Percentiles rank a stretch among this genome's conserved stretches.
phyloP scores from a whole-genome alignment of 352 stramenopile genomes.

The Phytophthora agathidicida region DNA sequence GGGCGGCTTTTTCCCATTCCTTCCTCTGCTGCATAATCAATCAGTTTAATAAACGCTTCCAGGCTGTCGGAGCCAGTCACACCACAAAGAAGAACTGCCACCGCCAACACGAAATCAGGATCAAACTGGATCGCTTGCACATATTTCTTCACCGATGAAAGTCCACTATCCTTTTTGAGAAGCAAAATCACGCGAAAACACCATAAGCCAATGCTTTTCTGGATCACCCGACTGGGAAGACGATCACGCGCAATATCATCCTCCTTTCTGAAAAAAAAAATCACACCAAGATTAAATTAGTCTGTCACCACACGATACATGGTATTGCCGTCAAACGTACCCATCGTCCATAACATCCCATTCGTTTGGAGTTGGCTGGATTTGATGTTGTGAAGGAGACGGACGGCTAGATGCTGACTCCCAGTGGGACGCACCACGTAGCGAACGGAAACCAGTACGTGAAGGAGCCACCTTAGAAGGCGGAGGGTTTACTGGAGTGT shows the following conservation, averaged over 20 bases:
- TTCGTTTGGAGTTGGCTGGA: constrained; percentile 22
- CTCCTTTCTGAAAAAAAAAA: constrained; percentile 25
- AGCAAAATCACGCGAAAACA: constrained; percentile 75
- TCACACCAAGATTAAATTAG: constrained; percentile 5
- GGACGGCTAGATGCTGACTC: constrained; percentile 13
- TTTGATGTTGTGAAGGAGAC: constrained; percentile 8
- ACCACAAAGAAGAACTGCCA: constrained; percentile 65
- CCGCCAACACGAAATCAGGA: constrained; percentile 70
- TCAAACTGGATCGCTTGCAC: constrained; percentile 52
- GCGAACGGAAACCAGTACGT: constrained; percentile 26
- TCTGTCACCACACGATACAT: background rate
- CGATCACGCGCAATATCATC: constrained; percentile 34
- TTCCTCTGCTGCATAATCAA: constrained; percentile 62
- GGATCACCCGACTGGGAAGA: constrained; percentile 23
- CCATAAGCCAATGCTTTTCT: constrained; percentile 65
- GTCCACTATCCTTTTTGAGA: constrained; percentile 77
- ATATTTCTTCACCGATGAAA: constrained; percentile 61
- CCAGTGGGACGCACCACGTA: constrained; percentile 24
- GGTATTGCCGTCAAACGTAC: constrained; percentile 18
- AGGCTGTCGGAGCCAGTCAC: constrained; percentile 63
- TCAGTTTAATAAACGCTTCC: constrained; percentile 55
- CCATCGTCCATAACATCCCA: constrained; percentile 53
- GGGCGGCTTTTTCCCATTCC: constrained; percentile 28
- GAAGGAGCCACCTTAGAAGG: constrained; percentile 1
- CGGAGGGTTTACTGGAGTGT: background rate